A percentile compares a stretch with the other conserved stretches of the same genome.
These are phyloP conservation scores for Nemania bipapillata DNA, from an alignment of 2,329 filamentous ascomycete genomes.

Conservation along the genomic window DNA sequence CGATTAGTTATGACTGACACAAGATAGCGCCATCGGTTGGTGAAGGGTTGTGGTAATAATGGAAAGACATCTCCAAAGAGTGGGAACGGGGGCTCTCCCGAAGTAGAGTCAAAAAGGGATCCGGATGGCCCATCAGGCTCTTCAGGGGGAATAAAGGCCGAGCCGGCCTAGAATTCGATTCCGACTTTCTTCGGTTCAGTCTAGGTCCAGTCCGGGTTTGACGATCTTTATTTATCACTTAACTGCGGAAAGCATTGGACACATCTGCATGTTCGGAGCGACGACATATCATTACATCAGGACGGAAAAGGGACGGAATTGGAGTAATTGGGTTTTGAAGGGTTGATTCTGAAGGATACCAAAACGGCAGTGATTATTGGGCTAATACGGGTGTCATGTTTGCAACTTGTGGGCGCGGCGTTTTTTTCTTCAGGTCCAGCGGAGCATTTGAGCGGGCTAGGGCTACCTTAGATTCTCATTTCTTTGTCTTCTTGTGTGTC, in stretches of 20 bases:
- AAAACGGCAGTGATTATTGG: constrained; percentile 31
- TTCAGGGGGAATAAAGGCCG: constrained; percentile 38
- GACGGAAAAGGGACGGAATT: constrained; percentile 27
- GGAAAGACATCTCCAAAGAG: constrained; percentile 46
- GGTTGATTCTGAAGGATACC: constrained; percentile 36
- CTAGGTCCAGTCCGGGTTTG: background rate
- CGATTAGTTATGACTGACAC: constrained; percentile 34
- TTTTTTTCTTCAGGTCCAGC: constrained; percentile 31
- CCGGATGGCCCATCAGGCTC: constrained; percentile 31
- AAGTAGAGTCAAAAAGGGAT: constrained; percentile 42
- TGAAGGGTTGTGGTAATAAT: constrained; percentile 69
- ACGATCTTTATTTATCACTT: background rate
- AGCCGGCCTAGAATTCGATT: constrained; percentile 30
- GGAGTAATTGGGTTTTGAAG: constrained; percentile 31
- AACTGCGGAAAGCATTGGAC: constrained; percentile 10
- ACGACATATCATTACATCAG: constrained; percentile 29
- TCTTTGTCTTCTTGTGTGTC: no score
- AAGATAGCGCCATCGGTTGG: constrained; percentile 68
- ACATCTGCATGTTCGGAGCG: constrained; percentile 24
- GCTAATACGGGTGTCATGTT: constrained; percentile 31
- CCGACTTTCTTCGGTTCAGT: no score
- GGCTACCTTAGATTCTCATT: constrained; percentile 33
- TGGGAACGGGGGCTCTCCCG: constrained; percentile 39
- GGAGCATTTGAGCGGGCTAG: constrained; percentile 32
- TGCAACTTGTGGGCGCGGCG: constrained; percentile 27